phyloP scores from a whole-genome alignment of 2,329 filamentous ascomycete species.

The Leptographium flavum region DNA sequence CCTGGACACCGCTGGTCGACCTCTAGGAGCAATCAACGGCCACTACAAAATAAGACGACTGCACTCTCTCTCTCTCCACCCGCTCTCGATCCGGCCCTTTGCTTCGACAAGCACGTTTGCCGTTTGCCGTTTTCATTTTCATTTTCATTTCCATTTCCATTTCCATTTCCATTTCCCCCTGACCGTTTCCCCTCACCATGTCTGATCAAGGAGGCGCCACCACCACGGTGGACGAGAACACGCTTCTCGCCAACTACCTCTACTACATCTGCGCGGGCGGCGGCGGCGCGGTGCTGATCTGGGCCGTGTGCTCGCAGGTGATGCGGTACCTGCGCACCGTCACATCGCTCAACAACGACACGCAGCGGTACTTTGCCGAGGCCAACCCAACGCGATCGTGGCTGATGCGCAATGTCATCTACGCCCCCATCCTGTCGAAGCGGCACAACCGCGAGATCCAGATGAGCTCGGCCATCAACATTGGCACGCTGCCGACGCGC shows the following conservation, averaged over 20 bases:
- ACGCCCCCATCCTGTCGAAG: conserved; percentile 58
- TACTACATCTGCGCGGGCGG: conserved; percentile 51
- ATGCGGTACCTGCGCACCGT: conserved; percentile 58
- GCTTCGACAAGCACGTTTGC: too few species aligned
- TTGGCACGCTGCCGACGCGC: conserved; percentile 62
- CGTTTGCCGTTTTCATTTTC: too few species aligned
- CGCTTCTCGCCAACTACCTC: conserved; percentile 44
- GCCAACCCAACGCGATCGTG: conserved; percentile 39
- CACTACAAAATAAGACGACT: too few species aligned
- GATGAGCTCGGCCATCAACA: conserved; percentile 43
- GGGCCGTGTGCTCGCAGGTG: conserved; percentile 47
- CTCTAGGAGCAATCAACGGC: neutral
- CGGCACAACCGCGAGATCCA: conserved; percentile 62
- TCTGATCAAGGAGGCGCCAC: neutral
- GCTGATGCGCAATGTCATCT: conserved; percentile 53
- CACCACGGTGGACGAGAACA: conserved; percentile 27
- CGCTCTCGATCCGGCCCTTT: too few species aligned
- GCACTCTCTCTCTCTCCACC: too few species aligned
- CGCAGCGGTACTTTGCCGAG: conserved; percentile 62
- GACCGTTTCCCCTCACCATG: neutral
- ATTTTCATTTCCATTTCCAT: too few species aligned
- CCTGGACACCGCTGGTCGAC: neutral
- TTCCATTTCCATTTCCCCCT: neutral
- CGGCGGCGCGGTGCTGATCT: conserved; percentile 48
- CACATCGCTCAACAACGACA: conserved; percentile 63